A percentile compares a stretch with the other conserved stretches of the same genome.
Conservation (phyloP, 805 yeast genomes). For the Ogataea trehalophila region DNA sequence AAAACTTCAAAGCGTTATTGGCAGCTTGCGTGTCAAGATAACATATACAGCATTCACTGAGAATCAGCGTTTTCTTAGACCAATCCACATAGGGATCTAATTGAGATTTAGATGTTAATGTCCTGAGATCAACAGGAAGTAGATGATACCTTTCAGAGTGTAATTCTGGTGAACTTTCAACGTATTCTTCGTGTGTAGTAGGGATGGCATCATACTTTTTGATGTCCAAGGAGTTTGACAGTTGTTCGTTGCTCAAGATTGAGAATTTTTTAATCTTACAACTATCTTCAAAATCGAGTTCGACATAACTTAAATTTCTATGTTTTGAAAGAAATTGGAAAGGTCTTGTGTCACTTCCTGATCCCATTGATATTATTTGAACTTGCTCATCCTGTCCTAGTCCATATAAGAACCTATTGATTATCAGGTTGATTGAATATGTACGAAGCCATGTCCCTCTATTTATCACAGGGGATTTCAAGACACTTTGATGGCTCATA, state of each 20-base stretch:
- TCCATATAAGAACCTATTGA: constrained; percentile 36
- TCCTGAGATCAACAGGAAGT: constrained; percentile 51
- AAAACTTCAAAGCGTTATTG: constrained; percentile 37
- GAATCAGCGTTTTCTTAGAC: constrained; percentile 49
- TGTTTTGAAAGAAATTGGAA: constrained; percentile 41
- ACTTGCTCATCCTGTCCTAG: constrained; percentile 23
- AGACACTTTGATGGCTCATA: constrained; percentile 1
- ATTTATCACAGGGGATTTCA: constrained; percentile 61
- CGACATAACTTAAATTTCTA: constrained; percentile 41
- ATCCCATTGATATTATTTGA: constrained; percentile 69
- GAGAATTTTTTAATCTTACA: constrained; percentile 46
- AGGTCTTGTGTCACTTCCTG: constrained; percentile 74
- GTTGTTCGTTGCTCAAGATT: constrained; percentile 31
- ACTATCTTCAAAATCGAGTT: constrained; percentile 59
- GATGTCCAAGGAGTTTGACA: constrained; percentile 26
- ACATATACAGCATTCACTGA: constrained; percentile 76
- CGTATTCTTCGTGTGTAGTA: constrained; percentile 20
- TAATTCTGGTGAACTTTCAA: constrained; percentile 25
- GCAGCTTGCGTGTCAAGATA: constrained; percentile 54
- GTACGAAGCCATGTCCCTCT: constrained; percentile 68
- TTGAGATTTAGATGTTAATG: constrained; percentile 13
- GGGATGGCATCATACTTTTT: constrained; percentile 8
- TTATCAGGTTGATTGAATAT: constrained; percentile 41
- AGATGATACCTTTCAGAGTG: constrained; percentile 44
- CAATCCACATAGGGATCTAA: constrained; percentile 17